Evolutionary conservation across 73 alveolate species (phyloP).

Genomic region (Paramecium biaurelia): DNA sequence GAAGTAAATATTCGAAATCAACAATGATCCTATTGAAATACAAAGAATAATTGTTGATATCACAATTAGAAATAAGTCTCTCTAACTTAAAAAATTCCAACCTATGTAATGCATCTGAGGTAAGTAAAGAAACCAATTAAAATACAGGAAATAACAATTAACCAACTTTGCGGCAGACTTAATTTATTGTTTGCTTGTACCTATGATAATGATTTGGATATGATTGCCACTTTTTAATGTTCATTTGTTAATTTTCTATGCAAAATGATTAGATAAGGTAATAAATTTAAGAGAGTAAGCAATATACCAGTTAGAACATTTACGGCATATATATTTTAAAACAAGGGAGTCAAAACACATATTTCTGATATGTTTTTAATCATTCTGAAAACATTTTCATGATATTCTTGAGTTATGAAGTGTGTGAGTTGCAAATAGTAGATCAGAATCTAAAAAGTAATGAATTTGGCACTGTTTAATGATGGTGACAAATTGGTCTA

Average conservation of each 20-base stretch:
- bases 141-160: background rate
- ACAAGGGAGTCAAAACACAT: background rate
- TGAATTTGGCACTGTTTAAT: background rate
- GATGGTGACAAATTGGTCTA: slow-evolving; percentile 13
- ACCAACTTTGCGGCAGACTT: background rate
- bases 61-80: background rate
- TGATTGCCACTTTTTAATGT: background rate
- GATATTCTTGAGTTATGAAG: background rate
- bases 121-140: background rate
- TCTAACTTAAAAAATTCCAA: background rate
- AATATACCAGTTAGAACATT: background rate
- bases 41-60: background rate
- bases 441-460: background rate
- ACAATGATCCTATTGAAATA: background rate
- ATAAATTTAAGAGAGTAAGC: background rate
- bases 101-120: background rate
- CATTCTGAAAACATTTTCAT: slow-evolving; percentile 16
- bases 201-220: slow-evolving; percentile 5
- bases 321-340: background rate
- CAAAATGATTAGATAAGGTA: background rate
- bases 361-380: background rate
- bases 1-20: background rate
- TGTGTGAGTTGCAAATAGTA: background rate
- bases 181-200: background rate
- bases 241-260: background rate